These are phyloP conservation scores for Scheffersomyces lignosus DNA, from an alignment of 805 yeast genomes.

Conservation along the genomic window DNA sequence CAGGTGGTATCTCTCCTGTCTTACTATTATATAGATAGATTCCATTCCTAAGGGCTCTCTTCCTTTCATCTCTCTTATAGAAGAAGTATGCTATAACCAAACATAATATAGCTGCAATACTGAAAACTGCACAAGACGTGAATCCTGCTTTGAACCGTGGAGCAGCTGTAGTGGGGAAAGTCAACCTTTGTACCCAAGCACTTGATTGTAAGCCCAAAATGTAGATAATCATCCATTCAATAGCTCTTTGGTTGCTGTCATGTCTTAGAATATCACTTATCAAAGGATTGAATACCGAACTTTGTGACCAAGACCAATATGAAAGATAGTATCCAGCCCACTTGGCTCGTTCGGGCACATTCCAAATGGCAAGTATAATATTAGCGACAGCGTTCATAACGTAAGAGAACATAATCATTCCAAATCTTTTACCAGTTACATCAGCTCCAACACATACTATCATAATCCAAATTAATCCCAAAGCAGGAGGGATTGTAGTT, in stretches of 20 bases:
- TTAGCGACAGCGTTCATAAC: constrained; percentile 19
- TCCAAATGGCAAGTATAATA: constrained; percentile 19
- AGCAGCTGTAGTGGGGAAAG: background rate
- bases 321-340: constrained; percentile 18
- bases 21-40: constrained; percentile 21
- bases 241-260: constrained; percentile 19
- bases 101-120: constrained; percentile 24
- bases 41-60: constrained; percentile 47
- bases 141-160: background rate
- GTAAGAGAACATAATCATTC: constrained; percentile 16
- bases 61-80: constrained; percentile 53
- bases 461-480: constrained; percentile 54
- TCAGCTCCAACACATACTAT: constrained; percentile 53
- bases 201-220: constrained; percentile 25
- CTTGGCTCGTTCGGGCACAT: constrained; percentile 19
- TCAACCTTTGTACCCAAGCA: constrained; percentile 32
- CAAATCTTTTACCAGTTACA: constrained; percentile 30
- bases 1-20: constrained; percentile 4
- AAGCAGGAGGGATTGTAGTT: constrained; percentile 56
- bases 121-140: constrained; percentile 37
- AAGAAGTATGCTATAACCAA: constrained; percentile 30
- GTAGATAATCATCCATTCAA: constrained; percentile 18
- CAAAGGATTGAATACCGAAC: constrained; percentile 19
- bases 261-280: constrained; percentile 19
- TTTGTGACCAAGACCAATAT: constrained; percentile 21